A percentile compares a stretch with the other conserved stretches of the same genome.
Evolutionary conservation across 257 asterid species (phyloP).

Genomic region (Perilla frutescens): DNA sequence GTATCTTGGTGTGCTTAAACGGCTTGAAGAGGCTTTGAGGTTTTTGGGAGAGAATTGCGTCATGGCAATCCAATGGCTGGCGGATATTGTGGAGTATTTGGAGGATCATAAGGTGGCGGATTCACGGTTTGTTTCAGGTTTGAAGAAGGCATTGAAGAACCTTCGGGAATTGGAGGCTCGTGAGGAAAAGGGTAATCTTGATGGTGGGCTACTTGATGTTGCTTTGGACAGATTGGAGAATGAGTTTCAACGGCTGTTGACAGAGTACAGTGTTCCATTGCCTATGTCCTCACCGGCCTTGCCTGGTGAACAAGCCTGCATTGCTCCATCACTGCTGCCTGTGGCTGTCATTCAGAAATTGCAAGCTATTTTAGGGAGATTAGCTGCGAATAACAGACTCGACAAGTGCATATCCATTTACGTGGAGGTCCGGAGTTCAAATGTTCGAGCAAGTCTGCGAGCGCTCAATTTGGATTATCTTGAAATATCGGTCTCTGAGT

Average conservation of each 20-base stretch:
- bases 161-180: slow-evolving; percentile 61
- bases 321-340: slow-evolving; percentile 77
- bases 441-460: slow-evolving; percentile 75
- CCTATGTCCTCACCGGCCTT: slow-evolving; percentile 63
- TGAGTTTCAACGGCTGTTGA: slow-evolving; percentile 69
- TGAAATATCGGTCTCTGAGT: slow-evolving; percentile 82
- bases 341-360: slow-evolving; percentile 73
- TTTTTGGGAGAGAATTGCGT: slow-evolving; percentile 82
- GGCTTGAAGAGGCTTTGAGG: slow-evolving; percentile 80
- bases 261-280: slow-evolving; percentile 66
- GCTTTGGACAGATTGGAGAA: slow-evolving; percentile 70
- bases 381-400: slow-evolving; percentile 60
- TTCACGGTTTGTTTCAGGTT: slow-evolving; percentile 53
- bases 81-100: slow-evolving; percentile 76
- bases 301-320: slow-evolving; percentile 66
- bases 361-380: slow-evolving; percentile 82
- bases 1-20: slow-evolving; percentile 72
- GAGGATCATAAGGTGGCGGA: slow-evolving; percentile 89
- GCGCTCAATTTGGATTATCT: slow-evolving; percentile 92
- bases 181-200: slow-evolving; percentile 77
- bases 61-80: slow-evolving; percentile 90
- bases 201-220: slow-evolving; percentile 83
- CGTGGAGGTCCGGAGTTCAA: slow-evolving; percentile 79
- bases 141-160: slow-evolving; percentile 56
- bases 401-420: slow-evolving; percentile 80